Evolutionary conservation across 306 rosid species (phyloP), one percentile per base, ranked within the genome.

Genomic region (Bauhinia variegata): DNA sequence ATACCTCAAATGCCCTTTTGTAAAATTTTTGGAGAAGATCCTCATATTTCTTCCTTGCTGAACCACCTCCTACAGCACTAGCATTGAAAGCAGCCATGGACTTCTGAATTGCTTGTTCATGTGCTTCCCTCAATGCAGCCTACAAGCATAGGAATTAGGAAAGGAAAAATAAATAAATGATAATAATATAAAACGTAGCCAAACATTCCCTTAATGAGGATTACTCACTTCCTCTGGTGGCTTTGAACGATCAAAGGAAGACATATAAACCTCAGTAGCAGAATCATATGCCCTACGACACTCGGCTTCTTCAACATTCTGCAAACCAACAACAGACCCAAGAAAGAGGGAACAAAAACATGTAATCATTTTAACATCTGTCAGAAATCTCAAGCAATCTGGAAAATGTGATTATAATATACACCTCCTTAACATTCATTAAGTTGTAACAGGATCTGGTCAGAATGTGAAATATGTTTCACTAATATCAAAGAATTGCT

Each of bases 261-360:
- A 78, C 91, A 77, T 86, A 62, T 93, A 90, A 57, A 82, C 79
- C 54, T 86, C 92, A 59, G 87, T 47, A 63, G 97, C 96, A 63
- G 75, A 75, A 75, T 90, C 97, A 80, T 80, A 86, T 37, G 99
- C 97, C 68, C 75, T 79, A n/a, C 72, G 89, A 68, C 99, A 93
- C 85, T 88, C 97, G 1, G 91, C 79, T 80, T 90, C 99, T 83
- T 90, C 99, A 68, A 90, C 99, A 78, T 88, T 90, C 99, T 93
- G 87, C 71, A 63, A 65, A 72, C 58, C 16, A 76, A 44, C 60
- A 67, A 46, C 32, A 69, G 48, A 49, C 67, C 43, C 63, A 66
- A 15, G 11, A 61, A 28, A 44, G n/a, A 65, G 13, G 46, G 64
- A 52, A 43, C 42, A 59, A 61, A 43, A 23, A 11, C 39, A 23